A percentile compares a stretch with the other conserved stretches of the same genome.
Evolutionary conservation across 2,329 filamentous ascomycete genomes (phyloP).

Genomic region (Pseudomassariella vexata): DNA sequence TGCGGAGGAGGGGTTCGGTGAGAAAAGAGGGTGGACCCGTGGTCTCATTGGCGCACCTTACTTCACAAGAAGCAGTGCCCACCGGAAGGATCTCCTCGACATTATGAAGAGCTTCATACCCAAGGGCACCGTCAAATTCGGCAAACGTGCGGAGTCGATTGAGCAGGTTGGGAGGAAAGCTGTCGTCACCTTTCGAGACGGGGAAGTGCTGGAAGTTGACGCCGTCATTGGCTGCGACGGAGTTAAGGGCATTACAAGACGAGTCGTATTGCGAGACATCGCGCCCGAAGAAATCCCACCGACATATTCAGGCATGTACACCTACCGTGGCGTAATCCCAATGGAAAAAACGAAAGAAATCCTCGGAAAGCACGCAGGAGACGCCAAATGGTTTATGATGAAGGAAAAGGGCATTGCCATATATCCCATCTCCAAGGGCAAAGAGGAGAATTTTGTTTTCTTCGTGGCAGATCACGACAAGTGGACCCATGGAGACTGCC

Average conservation of each 20-base stretch:
- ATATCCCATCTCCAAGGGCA: constrained; percentile 20
- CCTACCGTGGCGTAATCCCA: constrained; percentile 23
- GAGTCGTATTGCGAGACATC: constrained; percentile 15
- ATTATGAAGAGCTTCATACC: constrained; percentile 31
- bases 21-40: constrained; percentile 27
- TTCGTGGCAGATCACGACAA: constrained; percentile 12
- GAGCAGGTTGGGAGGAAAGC: constrained; percentile 16
- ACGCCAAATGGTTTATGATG: constrained; percentile 21
- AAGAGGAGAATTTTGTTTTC: constrained; percentile 20
- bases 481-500: constrained; percentile 15
- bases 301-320: constrained; percentile 21
- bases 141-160: constrained; percentile 16
- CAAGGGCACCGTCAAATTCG: constrained; percentile 16
- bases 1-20: constrained; percentile 32
- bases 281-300: constrained; percentile 19
- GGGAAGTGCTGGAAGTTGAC: constrained; percentile 11
- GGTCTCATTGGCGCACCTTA: constrained; percentile 28
- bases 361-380: constrained; percentile 19
- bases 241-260: constrained; percentile 19
- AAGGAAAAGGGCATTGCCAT: constrained; percentile 14
- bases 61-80: constrained; percentile 32
- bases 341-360: constrained; percentile 19
- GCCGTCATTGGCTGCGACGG: constrained; percentile 21
- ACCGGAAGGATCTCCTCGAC: constrained; percentile 34
- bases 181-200: constrained; percentile 16